Evolutionary conservation across 345 rosid species (phyloP).

Genomic region (Salix udensis): DNA sequence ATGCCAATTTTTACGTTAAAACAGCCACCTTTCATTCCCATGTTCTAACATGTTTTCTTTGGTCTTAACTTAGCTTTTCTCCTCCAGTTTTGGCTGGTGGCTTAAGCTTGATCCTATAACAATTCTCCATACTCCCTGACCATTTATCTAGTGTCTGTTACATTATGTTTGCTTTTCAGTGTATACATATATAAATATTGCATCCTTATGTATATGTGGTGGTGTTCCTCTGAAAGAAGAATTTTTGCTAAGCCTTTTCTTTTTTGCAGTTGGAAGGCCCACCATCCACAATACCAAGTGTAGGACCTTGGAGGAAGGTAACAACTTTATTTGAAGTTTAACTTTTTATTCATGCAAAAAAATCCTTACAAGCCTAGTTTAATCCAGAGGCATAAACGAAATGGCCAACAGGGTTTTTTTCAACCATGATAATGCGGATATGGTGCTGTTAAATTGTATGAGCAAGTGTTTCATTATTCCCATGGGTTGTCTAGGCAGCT

Average conservation of each 20-base stretch:
- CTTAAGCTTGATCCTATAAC: background rate
- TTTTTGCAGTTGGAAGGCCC: conserved; percentile 54
- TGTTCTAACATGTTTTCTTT: background rate
- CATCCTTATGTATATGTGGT: background rate
- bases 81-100: background rate
- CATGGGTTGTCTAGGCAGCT: background rate
- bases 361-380: background rate
- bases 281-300: conserved; percentile 57
- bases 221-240: background rate
- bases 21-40: background rate
- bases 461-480: background rate
- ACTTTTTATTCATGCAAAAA: background rate
- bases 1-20: background rate
- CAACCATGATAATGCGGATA: background rate
- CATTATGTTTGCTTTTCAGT: background rate
- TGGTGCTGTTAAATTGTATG: background rate
- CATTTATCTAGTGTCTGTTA: background rate
- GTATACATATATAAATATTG: too few relatives aligned
- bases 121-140: background rate
- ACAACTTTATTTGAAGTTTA: conserved; percentile 2
- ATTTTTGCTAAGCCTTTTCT: conserved; percentile 6
- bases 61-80: background rate
- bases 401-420: background rate
- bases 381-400: background rate
- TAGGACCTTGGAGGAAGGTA: conserved; percentile 99